Evolutionary conservation across 352 stramenopile species (phyloP).

Genomic region (Phytophthora pseudosyringae): DNA sequence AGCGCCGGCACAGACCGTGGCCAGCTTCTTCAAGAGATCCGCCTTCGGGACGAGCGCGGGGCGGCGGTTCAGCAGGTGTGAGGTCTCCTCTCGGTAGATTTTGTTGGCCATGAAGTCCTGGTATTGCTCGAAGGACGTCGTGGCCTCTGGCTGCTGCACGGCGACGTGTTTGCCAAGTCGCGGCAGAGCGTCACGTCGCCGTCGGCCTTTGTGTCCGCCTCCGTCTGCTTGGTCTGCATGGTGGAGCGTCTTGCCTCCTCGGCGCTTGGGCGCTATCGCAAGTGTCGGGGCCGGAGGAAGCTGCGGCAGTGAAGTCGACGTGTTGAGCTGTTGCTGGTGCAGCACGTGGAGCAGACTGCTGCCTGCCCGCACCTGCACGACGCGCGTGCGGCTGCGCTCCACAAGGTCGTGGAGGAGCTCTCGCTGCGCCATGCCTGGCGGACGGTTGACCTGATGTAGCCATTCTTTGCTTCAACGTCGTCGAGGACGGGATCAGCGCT

Average conservation of each 20-base stretch:
- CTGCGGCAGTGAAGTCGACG: constrained; percentile 20
- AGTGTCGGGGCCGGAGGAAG: constrained; percentile 19
- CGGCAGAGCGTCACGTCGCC: constrained; percentile 14
- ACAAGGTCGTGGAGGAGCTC: constrained; percentile 64
- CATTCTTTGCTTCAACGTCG: constrained; percentile 5
- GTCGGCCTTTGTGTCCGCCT: neutral
- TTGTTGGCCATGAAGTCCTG: constrained; percentile 59
- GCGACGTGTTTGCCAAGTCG: constrained; percentile 2
- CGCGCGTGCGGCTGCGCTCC: constrained; percentile 62
- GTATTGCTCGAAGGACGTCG: constrained; percentile 48
- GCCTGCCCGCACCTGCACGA: constrained; percentile 61
- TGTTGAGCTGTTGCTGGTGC: constrained; percentile 16
- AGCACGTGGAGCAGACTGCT: constrained; percentile 53
- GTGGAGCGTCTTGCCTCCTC: neutral
- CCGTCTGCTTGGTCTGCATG: neutral
- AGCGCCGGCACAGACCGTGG: constrained; percentile 21
- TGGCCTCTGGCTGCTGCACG: constrained; percentile 14
- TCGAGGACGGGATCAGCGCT: constrained; percentile 13
- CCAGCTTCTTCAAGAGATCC: constrained; percentile 48
- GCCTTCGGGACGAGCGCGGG: constrained; percentile 40
- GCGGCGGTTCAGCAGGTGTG: constrained; percentile 51
- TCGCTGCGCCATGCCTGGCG: constrained; percentile 40
- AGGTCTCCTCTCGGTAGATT: constrained; percentile 35
- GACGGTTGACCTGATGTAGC: constrained; percentile 12
- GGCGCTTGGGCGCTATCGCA: constrained; percentile 8